Base-by-base conservation (phyloP, 169 alveolate genomes). In the Plasmodium cynomolgi region DNA sequence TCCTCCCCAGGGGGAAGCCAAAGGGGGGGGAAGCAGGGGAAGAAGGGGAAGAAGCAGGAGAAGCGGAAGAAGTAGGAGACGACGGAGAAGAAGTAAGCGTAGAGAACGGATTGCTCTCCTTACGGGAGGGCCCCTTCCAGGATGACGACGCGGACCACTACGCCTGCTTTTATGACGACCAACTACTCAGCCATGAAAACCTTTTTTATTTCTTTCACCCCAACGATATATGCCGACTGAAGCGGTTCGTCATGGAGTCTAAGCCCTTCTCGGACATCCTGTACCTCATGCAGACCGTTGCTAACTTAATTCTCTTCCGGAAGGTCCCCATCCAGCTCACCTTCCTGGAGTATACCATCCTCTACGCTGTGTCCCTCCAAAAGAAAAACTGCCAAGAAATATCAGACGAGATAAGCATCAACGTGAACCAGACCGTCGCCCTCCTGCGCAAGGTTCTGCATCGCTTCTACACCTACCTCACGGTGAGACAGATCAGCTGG, bases 311-410 rank as follows among this genome's bases (percentile, higher is more conserved):
- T 9, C 62, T 91, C 54, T 91, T 91, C 79, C 82, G 84, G 41
- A 91, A 91, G 58, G 85, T 91, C 2, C 34, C 31, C 15, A 91
- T 91, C 3, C 85, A 91, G 17, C 31, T 91, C 9, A 91, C 54
- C 79, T 81, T 82, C 75, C 56, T 91, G 9, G 95, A 91, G n/a
- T 91, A 91, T 29, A 91, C 95, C 3, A 54, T 91, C n/a, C 54
- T 91, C 34, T 91, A 91, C 83, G 95, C 95, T 23, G 92, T 91
- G 31, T 71, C 95, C 41, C 75, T 91, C 41, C 95, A 91, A 29
- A 81, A 91, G 37, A 91, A 91, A 79, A 91, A 39, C 13, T 47
- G 72, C 26, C 26, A 81, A 20, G 92, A 91, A 29, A 72, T 91
- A 3, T 41, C 95, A 7, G 77, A 39, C 23, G 95, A 91, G 56